Conservation (phyloP, 2,329 filamentous ascomycete species). For the Cyphellophora europaea region DNA sequence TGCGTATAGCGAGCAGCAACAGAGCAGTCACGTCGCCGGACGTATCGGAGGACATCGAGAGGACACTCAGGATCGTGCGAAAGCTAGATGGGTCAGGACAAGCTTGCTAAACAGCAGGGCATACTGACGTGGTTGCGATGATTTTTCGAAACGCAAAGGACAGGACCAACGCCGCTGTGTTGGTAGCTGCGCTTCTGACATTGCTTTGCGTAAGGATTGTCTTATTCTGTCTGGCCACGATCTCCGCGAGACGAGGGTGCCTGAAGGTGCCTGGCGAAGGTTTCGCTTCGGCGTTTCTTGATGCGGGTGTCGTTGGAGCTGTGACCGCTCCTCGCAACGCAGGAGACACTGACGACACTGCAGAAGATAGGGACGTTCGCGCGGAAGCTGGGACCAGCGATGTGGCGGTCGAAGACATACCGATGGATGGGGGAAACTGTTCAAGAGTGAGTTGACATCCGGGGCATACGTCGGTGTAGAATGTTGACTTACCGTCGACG, state of each 20-base stretch:
- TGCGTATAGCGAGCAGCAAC: slow-evolving; percentile 46
- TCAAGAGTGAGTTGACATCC: too few relatives aligned
- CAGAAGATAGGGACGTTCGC: slow-evolving; percentile 3
- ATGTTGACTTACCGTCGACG: too few relatives aligned
- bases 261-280: slow-evolving; percentile 68
- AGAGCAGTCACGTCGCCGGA: slow-evolving; percentile 25
- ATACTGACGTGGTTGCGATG: slow-evolving; percentile 16
- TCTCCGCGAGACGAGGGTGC: slow-evolving; percentile 82
- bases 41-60: slow-evolving; percentile 29
- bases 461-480: too few relatives aligned
- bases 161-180: slow-evolving; percentile 46
- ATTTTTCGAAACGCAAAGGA: slow-evolving; percentile 32
- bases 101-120: slow-evolving; percentile 16
- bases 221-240: slow-evolving; percentile 68
- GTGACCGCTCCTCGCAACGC: background rate
- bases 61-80: slow-evolving; percentile 21
- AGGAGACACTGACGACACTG: slow-evolving; percentile 4
- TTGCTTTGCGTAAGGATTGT: slow-evolving; percentile 73
- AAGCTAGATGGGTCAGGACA: slow-evolving; percentile 21
- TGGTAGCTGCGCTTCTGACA: slow-evolving; percentile 59
- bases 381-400: slow-evolving; percentile 8
- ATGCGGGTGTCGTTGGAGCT: slow-evolving; percentile 3
- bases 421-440: slow-evolving; percentile 1
- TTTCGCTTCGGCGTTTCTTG: slow-evolving; percentile 14
- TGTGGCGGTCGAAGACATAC: slow-evolving; percentile 11